A percentile compares a stretch with the other conserved stretches of the same genome.
These are phyloP conservation scores for Phytophthora hibernalis DNA, from an alignment of 352 stramenopile genomes.

Conservation along the genomic window DNA sequence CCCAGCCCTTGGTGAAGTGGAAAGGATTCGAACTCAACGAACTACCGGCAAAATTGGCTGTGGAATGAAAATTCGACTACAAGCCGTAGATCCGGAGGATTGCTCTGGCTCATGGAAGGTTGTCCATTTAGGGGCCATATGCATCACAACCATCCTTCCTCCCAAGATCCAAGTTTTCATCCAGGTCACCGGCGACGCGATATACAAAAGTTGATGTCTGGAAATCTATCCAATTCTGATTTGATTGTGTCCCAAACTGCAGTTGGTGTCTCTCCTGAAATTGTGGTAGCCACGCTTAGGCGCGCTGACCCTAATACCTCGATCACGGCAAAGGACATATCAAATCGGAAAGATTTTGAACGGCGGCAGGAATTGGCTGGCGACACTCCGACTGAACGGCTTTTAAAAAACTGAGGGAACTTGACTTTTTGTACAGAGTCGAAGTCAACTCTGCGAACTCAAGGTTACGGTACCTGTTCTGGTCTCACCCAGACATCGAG, in stretches of 20 bases:
- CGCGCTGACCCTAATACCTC: not conserved
- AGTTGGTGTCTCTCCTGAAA: not conserved
- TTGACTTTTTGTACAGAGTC: conserved; percentile 1
- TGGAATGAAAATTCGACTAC: not conserved
- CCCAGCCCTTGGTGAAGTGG: not conserved
- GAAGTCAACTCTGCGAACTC: not conserved
- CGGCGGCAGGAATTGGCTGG: not conserved
- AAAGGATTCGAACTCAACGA: not conserved
- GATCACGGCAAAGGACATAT: not conserved
- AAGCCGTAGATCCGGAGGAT: not conserved
- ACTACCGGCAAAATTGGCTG: not conserved
- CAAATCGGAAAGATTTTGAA: not conserved
- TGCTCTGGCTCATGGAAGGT: not conserved
- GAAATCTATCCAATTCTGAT: not conserved
- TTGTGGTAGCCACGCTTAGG: not conserved
- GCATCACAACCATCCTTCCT: not conserved
- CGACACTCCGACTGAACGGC: not conserved
- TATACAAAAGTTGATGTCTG: not conserved
- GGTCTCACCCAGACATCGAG: not conserved
- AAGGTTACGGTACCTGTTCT: not conserved
- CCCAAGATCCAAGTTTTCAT: not conserved
- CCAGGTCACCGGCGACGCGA: not conserved
- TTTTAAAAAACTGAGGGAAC: not conserved
- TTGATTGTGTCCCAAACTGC: conserved; percentile 4
- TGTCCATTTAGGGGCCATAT: not conserved